A percentile compares a stretch with the other conserved stretches of the same genome.
Evolutionary conservation across 2,329 filamentous ascomycete species (phyloP).

Genomic region (Curvularia lunata): DNA sequence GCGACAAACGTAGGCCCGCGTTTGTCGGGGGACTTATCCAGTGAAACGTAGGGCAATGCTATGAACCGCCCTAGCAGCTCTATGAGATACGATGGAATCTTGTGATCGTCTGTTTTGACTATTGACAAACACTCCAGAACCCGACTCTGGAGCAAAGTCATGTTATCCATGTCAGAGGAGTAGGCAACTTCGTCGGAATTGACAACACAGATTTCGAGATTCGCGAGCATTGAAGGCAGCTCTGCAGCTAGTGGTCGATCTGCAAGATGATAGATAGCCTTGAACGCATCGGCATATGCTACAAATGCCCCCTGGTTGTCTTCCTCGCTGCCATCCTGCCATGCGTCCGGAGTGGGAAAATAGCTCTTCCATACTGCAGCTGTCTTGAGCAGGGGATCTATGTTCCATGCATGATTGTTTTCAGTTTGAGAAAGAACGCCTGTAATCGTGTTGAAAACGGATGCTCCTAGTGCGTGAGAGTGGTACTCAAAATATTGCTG

Average conservation of each 20-base stretch:
- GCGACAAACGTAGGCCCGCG: constrained; percentile 82
- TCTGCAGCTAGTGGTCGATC: constrained; percentile 66
- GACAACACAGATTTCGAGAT: constrained; percentile 74
- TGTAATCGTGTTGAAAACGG: constrained; percentile 51
- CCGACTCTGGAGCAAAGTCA: constrained; percentile 74
- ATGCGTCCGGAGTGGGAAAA: constrained; percentile 35
- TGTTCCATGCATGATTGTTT: constrained; percentile 29
- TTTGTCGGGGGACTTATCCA: constrained; percentile 26
- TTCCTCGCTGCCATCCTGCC: constrained; percentile 31
- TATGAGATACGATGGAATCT: constrained; percentile 72
- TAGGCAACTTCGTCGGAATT: constrained; percentile 72
- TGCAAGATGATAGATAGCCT: constrained; percentile 79
- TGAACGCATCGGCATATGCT: constrained; percentile 79
- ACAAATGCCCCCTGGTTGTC: constrained; percentile 80
- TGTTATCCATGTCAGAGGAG: constrained; percentile 72
- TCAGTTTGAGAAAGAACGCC: constrained; percentile 47
- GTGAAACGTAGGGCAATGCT: constrained; percentile 67
- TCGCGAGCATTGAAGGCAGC: constrained; percentile 70
- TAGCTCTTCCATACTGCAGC: constrained; percentile 46
- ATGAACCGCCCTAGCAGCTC: constrained; percentile 73
- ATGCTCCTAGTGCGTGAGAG: constrained; percentile 51
- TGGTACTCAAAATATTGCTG: constrained; percentile 56
- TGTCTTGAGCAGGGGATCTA: constrained; percentile 39
- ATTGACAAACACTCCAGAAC: constrained; percentile 72
- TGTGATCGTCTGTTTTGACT: constrained; percentile 69